Evolutionary conservation across 2,329 filamentous ascomycete genomes (phyloP).

Genomic region (Pseudocercospora fijiensis): DNA sequence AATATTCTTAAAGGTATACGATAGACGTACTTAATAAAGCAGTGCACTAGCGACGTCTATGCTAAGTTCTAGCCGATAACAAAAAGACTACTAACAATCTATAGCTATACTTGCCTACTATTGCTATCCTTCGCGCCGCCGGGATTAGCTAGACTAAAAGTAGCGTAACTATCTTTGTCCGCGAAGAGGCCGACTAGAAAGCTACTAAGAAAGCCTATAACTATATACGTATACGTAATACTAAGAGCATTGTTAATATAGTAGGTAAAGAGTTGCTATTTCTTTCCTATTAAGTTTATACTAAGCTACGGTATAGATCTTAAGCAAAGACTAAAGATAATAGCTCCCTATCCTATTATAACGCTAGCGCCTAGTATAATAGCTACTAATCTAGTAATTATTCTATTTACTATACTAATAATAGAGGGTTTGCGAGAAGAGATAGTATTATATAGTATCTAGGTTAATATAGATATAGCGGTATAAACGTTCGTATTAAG

Average conservation of each 20-base stretch:
- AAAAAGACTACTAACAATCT: constrained; percentile 52
- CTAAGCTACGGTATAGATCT: constrained; percentile 51
- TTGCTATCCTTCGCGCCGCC: constrained; percentile 55
- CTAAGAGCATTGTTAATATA: constrained; percentile 56
- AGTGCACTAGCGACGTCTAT: constrained; percentile 52
- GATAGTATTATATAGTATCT: constrained; percentile 49
- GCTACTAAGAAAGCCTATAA: constrained; percentile 49
- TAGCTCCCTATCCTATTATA: constrained; percentile 53
- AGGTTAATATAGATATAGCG: constrained; percentile 49
- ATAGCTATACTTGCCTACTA: constrained; percentile 51
- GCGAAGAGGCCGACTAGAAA: constrained; percentile 51
- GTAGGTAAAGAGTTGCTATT: constrained; percentile 57
- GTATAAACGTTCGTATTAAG: constrained; percentile 54
- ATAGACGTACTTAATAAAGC: constrained; percentile 53
- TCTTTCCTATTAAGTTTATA: constrained; percentile 52
- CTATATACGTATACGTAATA: constrained; percentile 51
- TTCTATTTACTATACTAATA: constrained; percentile 53
- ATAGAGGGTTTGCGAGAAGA: constrained; percentile 53
- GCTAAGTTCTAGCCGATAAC: constrained; percentile 54
- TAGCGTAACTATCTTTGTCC: constrained; percentile 47
- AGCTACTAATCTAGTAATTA: constrained; percentile 54
- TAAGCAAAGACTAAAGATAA: constrained; percentile 48
- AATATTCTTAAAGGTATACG: constrained; percentile 51
- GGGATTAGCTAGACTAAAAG: constrained; percentile 47
- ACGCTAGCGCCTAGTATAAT: constrained; percentile 55